These are phyloP conservation scores for Pulveroboletus sp. DNA, from an alignment of 768 basidiomycete species.

Conservation along the genomic window DNA sequence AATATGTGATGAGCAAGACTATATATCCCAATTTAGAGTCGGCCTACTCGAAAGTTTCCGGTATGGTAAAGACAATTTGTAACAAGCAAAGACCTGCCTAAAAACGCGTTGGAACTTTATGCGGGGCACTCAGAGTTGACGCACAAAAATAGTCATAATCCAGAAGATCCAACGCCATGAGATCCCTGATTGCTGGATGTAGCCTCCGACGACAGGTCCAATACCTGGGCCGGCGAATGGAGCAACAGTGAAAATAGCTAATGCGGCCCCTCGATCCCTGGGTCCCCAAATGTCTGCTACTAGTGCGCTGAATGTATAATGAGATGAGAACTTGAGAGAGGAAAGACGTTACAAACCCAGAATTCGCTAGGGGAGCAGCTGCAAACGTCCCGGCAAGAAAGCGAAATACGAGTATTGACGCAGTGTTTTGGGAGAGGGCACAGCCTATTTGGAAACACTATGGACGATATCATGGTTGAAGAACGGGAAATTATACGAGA, in stretches of 20 bases:
- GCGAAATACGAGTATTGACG: constrained; percentile 61
- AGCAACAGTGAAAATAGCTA: constrained; percentile 58
- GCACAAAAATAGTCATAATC: constrained; percentile 53
- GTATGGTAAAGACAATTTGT: constrained; percentile 49
- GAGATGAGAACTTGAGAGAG: not conserved
- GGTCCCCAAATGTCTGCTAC: constrained; percentile 64
- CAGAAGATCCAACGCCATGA: constrained; percentile 70
- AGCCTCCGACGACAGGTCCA: constrained; percentile 52
- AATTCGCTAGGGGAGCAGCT: constrained; percentile 63
- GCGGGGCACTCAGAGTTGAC: constrained; percentile 13
- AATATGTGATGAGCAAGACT: not conserved
- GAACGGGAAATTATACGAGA: not conserved
- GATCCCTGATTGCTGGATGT: constrained; percentile 32
- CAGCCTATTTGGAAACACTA: constrained; percentile 57
- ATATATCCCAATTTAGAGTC: constrained; percentile 11
- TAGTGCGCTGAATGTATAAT: constrained; percentile 34
- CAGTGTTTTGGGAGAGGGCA: constrained; percentile 57
- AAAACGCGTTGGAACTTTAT: not conserved
- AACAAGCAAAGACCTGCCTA: constrained; percentile 48
- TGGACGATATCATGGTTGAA: constrained; percentile 16
- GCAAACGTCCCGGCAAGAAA: constrained; percentile 71
- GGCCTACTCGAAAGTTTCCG: constrained; percentile 61
- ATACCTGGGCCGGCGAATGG: constrained; percentile 66
- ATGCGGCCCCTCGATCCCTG: constrained; percentile 55
- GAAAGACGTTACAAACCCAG: constrained; percentile 40